These are phyloP conservation scores for Luzula sylvatica DNA, from an alignment of 176 grass and related monocot species.

Conservation along the genomic window DNA sequence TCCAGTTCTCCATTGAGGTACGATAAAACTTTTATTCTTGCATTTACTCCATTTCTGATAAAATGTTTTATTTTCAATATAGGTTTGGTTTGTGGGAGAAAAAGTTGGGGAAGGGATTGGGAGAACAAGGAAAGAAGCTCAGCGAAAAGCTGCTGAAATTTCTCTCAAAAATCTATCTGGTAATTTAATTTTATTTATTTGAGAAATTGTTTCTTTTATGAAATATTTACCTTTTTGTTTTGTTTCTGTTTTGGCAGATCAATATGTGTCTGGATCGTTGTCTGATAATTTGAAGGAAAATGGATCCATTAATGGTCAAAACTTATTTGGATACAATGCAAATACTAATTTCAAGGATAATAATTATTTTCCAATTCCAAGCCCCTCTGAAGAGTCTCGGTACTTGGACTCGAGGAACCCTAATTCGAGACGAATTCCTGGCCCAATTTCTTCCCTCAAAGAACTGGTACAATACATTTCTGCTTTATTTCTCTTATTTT, in stretches of 20 bases:
- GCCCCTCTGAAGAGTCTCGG: slow-evolving; percentile 49
- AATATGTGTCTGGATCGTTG: slow-evolving; percentile 41
- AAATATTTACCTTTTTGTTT: slow-evolving; percentile 21
- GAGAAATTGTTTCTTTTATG: background rate
- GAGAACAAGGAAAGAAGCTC: slow-evolving; percentile 81
- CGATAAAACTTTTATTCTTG: no score
- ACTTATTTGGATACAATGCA: slow-evolving; percentile 24
- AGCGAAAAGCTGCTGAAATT: slow-evolving; percentile 46
- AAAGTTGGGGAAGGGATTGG: slow-evolving; percentile 77
- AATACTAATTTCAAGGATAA: slow-evolving; percentile 17
- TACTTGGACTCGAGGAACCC: slow-evolving; percentile 33
- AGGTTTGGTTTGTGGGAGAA: slow-evolving; percentile 91
- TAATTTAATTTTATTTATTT: slow-evolving; percentile 6
- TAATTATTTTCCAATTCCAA: slow-evolving; percentile 38
- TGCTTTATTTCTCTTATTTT: slow-evolving; percentile 6
- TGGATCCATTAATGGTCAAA: slow-evolving; percentile 41
- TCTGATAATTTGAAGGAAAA: slow-evolving; percentile 56
- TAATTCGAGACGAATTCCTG: slow-evolving; percentile 20
- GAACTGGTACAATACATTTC: slow-evolving; percentile 46
- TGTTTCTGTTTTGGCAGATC: slow-evolving; percentile 46
- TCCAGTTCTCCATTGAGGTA: slow-evolving; percentile 85
- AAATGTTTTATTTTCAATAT: slow-evolving; percentile 23
- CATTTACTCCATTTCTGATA: background rate
- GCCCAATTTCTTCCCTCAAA: slow-evolving; percentile 54
- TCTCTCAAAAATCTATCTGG: slow-evolving; percentile 67